Base-by-base conservation (phyloP, 164 flowering plant genomes). In the Magnolia kwangsiensis region DNA sequence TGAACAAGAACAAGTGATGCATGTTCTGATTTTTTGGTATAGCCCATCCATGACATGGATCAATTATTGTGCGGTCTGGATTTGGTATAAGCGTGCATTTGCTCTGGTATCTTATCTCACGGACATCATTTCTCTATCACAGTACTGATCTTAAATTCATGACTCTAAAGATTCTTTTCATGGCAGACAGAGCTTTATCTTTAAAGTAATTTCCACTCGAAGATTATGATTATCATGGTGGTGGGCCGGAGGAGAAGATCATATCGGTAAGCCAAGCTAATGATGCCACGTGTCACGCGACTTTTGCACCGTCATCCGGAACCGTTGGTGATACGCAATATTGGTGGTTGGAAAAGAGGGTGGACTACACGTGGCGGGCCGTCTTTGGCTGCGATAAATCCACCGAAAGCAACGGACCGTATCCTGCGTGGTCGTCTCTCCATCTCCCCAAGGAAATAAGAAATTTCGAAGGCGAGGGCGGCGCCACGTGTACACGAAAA, bases 331-430 rank as follows among this genome's bases (percentile, higher is more conserved):
- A 3, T 16, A 55, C 61, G 61, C 61, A 55, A 55, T 55, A 55
- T 55, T 16, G 61, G 61, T 55, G 61, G 61, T 55, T 55, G 18
- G 9, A 55, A 3, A 55, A 7, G 61, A 55, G 16, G 61, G 72
- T 69, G 72, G 72, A 37, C 51, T 69, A 50, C 72, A 69, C 72
- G 72, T 37, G 72, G 55, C 50, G 16, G 55, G 23, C 4, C 18
- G 8, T 19, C 51, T 5, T 69, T 69, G 72, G 72, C 51, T 31
- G 20, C 51, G 13, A 16, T 10, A 55, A 55, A 55, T 55, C 61
- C 61, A 55, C 61, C 61, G 61, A 55, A 55, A 55, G 61, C 61
- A 55, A 13, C 61, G 61, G 18, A 55, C 45, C 4, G 45, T 37
- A 37, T 37, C 45, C 45, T 37, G 45, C 45, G 45, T 0, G 45